These are phyloP conservation scores for Backusella luteola DNA, from an alignment of 192 early-diverging fungal species.

Conservation along the genomic window DNA sequence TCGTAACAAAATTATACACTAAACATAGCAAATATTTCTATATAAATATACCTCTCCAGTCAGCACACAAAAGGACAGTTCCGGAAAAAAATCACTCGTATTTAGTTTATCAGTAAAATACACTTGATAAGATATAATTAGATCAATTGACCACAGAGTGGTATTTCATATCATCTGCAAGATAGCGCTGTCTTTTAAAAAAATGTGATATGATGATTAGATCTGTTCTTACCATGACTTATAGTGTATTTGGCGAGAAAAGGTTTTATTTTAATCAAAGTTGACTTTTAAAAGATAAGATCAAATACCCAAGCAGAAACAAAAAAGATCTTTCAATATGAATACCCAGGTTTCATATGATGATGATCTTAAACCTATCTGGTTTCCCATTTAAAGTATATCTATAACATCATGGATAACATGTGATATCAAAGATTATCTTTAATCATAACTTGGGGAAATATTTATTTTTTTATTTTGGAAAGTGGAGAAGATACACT, in stretches of 20 bases:
- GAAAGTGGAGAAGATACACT: neutral
- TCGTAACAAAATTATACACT: neutral
- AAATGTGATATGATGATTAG: neutral
- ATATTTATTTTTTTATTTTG: neutral
- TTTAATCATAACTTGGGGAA: neutral
- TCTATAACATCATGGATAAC: neutral
- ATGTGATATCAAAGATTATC: constrained; percentile 2
- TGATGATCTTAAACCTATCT: neutral
- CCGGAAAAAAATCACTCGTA: neutral
- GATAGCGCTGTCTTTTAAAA: constrained; percentile 1
- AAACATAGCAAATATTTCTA: neutral
- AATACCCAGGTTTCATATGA: neutral
- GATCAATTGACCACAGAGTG: neutral
- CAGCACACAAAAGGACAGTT: neutral
- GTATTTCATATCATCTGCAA: neutral
- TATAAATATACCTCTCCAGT: neutral
- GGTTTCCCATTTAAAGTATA: neutral
- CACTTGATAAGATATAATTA: constrained; percentile 8
- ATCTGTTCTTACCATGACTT: neutral
- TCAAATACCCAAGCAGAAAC: neutral
- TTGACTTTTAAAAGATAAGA: neutral
- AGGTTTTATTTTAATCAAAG: neutral
- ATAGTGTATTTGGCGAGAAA: neutral
- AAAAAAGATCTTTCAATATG: neutral
- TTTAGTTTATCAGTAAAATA: neutral